Conservation (phyloP, 352 stramenopile genomes). For the Phytophthora quininea region DNA sequence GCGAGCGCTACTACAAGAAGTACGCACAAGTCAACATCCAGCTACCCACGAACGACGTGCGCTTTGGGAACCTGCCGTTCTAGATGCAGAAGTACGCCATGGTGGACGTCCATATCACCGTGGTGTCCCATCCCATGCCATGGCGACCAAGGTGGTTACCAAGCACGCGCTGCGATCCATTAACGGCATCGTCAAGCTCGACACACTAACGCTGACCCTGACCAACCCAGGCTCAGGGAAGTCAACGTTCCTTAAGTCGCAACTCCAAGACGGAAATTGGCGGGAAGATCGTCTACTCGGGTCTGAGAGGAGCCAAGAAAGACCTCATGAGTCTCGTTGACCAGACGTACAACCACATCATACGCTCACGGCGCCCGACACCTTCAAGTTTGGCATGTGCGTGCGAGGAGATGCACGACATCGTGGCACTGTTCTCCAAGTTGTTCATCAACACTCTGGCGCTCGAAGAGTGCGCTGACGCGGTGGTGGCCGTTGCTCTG, state of each 20-base stretch:
- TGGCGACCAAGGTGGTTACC: slow-evolving; percentile 39
- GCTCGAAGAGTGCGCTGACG: slow-evolving; percentile 91
- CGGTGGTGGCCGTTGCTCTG: slow-evolving; percentile 89
- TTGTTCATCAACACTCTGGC: slow-evolving; percentile 83
- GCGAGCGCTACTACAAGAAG: slow-evolving; percentile 77
- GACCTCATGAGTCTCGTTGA: slow-evolving; percentile 74
- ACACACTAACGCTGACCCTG: slow-evolving; percentile 63
- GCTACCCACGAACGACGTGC: slow-evolving; percentile 63
- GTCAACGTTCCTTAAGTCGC: slow-evolving; percentile 80
- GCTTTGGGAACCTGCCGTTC: slow-evolving; percentile 72
- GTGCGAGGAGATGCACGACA: slow-evolving; percentile 62
- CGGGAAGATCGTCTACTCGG: slow-evolving; percentile 67
- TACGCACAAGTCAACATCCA: slow-evolving; percentile 65
- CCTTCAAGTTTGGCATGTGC: slow-evolving; percentile 40
- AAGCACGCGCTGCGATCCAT: slow-evolving; percentile 68
- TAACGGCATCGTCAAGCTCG: slow-evolving; percentile 87
- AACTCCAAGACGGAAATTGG: slow-evolving; percentile 50
- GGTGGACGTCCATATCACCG: slow-evolving; percentile 53
- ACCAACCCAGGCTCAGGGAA: too few relatives aligned
- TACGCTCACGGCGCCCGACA: too few relatives aligned
- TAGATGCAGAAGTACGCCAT: slow-evolving; percentile 47
- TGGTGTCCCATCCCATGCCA: slow-evolving; percentile 62
- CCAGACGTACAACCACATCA: too few relatives aligned
- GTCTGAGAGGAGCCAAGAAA: slow-evolving; percentile 53
- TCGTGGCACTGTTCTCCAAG: slow-evolving; percentile 63